Percentiles rank a stretch among this genome's conserved stretches.
phyloP scores from a whole-genome alignment of 441 rosid genomes.

The Cnidoscolus chayamansa region DNA sequence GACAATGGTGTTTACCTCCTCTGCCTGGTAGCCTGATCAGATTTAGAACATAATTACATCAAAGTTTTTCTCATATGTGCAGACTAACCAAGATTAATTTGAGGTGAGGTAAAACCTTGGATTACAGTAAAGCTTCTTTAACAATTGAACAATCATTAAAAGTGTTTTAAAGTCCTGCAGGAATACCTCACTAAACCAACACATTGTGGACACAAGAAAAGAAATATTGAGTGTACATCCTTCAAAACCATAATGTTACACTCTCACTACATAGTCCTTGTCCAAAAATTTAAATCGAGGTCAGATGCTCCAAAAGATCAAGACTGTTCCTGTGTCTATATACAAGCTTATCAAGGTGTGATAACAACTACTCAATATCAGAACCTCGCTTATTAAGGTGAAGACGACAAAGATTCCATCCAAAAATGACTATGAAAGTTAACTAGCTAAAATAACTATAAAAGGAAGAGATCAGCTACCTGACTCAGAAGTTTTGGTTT shows the following conservation, averaged over 20 bases:
- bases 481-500: slow-evolving; percentile 64
- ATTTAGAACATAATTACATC: not conserved
- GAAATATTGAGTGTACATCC: not conserved
- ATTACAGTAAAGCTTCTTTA: not conserved
- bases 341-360: not conserved
- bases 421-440: too few relatives aligned
- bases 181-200: not conserved
- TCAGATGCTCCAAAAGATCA: not conserved
- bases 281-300: not conserved
- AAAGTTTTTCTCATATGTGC: not conserved
- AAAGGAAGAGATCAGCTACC: slow-evolving; percentile 37
- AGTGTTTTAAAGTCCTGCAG: not conserved
- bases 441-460: slow-evolving; percentile 6
- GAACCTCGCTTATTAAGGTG: not conserved
- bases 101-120: not conserved
- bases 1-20: not conserved
- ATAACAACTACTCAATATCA: not conserved
- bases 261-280: not conserved
- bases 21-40: not conserved
- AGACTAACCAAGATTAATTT: not conserved
- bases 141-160: not conserved
- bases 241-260: not conserved
- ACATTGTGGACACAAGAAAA: not conserved
- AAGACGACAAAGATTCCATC: not conserved
- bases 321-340: not conserved